Percentiles rank a stretch among this genome's conserved stretches.
Evolutionary conservation across 1,139 yeast genomes (phyloP).

Genomic region (Scheffersomyces stambukii): DNA sequence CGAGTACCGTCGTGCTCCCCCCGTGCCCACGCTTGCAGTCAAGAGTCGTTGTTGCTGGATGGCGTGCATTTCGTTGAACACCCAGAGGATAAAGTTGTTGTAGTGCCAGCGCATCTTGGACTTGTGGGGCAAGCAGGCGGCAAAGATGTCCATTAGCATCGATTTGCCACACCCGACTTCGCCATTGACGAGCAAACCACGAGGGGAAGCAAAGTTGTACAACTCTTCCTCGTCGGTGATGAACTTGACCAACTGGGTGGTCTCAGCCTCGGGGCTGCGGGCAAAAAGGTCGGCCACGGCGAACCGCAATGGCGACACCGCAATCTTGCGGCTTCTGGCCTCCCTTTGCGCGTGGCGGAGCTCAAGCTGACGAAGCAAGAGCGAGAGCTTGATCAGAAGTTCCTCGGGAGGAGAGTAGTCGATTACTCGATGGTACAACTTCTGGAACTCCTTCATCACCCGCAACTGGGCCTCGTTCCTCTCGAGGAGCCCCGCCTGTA

Average conservation of each 20-base stretch:
- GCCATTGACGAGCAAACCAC: slow-evolving; percentile 63
- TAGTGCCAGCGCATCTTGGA: slow-evolving; percentile 72
- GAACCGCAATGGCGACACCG: slow-evolving; percentile 14
- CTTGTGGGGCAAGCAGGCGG: slow-evolving; percentile 56
- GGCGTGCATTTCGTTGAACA: slow-evolving; percentile 57
- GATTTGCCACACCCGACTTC: slow-evolving; percentile 79
- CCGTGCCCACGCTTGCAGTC: slow-evolving; percentile 24
- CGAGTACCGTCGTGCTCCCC: slow-evolving; percentile 29
- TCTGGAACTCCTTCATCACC: slow-evolving; percentile 62
- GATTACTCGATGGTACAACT: slow-evolving; percentile 52
- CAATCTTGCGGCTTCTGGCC: slow-evolving; percentile 4
- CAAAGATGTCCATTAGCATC: slow-evolving; percentile 70
- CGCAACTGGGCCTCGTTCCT: slow-evolving; percentile 59
- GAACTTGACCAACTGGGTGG: slow-evolving; percentile 38
- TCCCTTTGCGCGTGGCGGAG: slow-evolving; percentile 22
- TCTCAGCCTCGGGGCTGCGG: slow-evolving; percentile 25
- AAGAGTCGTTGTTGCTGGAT: slow-evolving; percentile 43
- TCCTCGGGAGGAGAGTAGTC: slow-evolving; percentile 59
- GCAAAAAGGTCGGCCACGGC: slow-evolving; percentile 15
- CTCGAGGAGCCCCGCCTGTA: slow-evolving; percentile 46
- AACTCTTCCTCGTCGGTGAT: slow-evolving; percentile 64
- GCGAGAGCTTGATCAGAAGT: slow-evolving; percentile 42
- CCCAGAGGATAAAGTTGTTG: slow-evolving; percentile 65
- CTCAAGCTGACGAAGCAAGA: slow-evolving; percentile 47
- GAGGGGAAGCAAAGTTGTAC: slow-evolving; percentile 53